These are phyloP conservation scores for Trypanosoma platydactyli DNA, from an alignment of 208 protist genomes.

Conservation along the genomic window DNA sequence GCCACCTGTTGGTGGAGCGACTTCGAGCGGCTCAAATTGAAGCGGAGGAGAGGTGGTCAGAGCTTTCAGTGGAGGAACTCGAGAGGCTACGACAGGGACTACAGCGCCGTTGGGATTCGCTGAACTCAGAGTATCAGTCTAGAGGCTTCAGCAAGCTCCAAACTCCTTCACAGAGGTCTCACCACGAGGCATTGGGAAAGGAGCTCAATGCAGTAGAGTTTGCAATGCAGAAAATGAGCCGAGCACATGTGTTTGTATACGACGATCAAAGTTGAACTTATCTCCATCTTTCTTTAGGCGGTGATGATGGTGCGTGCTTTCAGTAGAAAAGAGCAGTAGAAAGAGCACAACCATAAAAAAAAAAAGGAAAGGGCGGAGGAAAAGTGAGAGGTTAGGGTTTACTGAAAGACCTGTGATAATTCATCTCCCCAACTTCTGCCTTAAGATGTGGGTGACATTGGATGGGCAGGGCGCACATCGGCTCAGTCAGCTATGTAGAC, in stretches of 20 bases:
- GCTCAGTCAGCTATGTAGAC: background rate
- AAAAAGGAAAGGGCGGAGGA: background rate
- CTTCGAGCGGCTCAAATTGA: conserved; percentile 38
- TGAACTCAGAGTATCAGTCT: conserved; percentile 94
- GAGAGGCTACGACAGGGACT: conserved; percentile 78
- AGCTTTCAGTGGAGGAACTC: conserved; percentile 80
- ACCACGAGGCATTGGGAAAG: conserved; percentile 80
- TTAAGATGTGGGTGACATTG: too few relatives aligned
- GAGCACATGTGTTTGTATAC: conserved; percentile 83
- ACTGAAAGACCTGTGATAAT: too few relatives aligned
- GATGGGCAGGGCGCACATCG: too few relatives aligned
- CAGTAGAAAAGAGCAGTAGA: too few relatives aligned
- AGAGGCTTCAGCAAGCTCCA: conserved; percentile 91
- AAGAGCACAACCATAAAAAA: too few relatives aligned
- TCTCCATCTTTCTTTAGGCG: conserved; percentile 11
- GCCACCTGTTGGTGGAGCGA: conserved; percentile 52
- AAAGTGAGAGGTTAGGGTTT: too few relatives aligned
- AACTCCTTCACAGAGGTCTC: conserved; percentile 83
- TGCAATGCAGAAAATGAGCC: conserved; percentile 86
- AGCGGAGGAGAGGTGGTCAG: conserved; percentile 72
- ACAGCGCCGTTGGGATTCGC: conserved; percentile 84
- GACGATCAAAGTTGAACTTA: conserved; percentile 69
- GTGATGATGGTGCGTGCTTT: too few relatives aligned
- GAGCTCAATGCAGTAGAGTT: conserved; percentile 86
- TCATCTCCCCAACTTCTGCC: too few relatives aligned